phyloP scores from a whole-genome alignment of 768 basidiomycete species.

The Lentinula boryana region DNA sequence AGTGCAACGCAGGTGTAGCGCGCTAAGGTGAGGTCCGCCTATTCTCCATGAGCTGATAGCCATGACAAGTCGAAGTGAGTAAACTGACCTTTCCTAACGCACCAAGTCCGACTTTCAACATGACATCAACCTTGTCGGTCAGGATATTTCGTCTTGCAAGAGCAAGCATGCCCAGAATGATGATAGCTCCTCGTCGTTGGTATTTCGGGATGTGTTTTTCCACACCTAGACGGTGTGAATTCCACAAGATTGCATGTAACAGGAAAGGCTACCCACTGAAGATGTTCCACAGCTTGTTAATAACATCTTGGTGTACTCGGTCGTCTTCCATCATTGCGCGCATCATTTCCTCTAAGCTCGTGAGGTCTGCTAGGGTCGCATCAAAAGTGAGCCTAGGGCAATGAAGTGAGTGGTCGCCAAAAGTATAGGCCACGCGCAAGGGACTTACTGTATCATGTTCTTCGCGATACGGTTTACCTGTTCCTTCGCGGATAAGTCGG shows the following conservation, averaged over 20 bases:
- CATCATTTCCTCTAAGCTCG: constrained; percentile 95
- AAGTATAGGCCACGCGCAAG: neutral
- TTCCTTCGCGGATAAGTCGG: constrained; percentile 69
- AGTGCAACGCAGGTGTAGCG: constrained; percentile 92
- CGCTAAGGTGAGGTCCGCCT: constrained; percentile 76
- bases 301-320: constrained; percentile 71
- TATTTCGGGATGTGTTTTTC: constrained; percentile 67
- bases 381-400: constrained; percentile 74
- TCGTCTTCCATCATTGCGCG: constrained; percentile 90
- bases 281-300: constrained; percentile 91
- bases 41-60: constrained; percentile 32
- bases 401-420: neutral
- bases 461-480: constrained; percentile 91
- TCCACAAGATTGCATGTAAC: neutral
- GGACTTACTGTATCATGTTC: constrained; percentile 90
- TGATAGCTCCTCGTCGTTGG: constrained; percentile 92
- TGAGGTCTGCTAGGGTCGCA: constrained; percentile 90
- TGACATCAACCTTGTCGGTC: constrained; percentile 70
- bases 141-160: constrained; percentile 74
- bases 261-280: constrained; percentile 59
- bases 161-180: constrained; percentile 96
- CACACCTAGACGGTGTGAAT: constrained; percentile 46
- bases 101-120: constrained; percentile 86
- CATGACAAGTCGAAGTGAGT: neutral
- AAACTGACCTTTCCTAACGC: constrained; percentile 66